phyloP scores from a whole-genome alignment of 208 protist species.

The Blechomonas ayalai region DNA sequence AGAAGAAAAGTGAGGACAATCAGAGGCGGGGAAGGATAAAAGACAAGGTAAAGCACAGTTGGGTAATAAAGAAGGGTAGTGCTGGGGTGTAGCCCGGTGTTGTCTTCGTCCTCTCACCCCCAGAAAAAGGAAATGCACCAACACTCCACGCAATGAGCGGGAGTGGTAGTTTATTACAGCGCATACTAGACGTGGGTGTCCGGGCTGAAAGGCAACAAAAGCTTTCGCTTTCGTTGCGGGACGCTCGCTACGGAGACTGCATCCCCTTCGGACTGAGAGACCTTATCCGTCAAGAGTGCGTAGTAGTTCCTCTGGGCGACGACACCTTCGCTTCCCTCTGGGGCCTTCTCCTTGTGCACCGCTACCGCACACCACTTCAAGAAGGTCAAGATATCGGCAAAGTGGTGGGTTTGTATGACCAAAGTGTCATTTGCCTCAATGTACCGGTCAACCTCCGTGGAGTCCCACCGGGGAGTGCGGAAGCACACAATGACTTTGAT shows the following conservation, averaged over 20 bases:
- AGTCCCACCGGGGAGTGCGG: slow-evolving; percentile 47
- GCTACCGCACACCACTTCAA: slow-evolving; percentile 79
- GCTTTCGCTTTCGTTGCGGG: no score
- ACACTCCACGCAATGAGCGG: no score
- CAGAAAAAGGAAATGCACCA: no score
- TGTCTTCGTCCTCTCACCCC: no score
- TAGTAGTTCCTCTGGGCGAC: no score
- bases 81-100: no score
- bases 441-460: slow-evolving; percentile 58
- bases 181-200: no score
- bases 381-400: slow-evolving; percentile 63
- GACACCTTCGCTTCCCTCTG: slow-evolving; percentile 17
- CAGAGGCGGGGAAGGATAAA: not conserved
- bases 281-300: no score
- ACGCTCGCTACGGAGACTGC: no score
- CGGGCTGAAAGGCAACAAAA: no score
- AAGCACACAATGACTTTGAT: slow-evolving; percentile 78
- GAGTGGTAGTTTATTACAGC: no score
- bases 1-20: slow-evolving; percentile 5
- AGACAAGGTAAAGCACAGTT: not conserved
- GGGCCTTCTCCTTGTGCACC: slow-evolving; percentile 53
- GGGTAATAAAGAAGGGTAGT: slow-evolving; percentile 6
- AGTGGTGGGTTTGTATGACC: slow-evolving; percentile 74
- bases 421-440: slow-evolving; percentile 57
- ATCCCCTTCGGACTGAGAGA: no score